Evolutionary conservation across 208 protist species (phyloP).

Genomic region (Crithidia acanthocephali): DNA sequence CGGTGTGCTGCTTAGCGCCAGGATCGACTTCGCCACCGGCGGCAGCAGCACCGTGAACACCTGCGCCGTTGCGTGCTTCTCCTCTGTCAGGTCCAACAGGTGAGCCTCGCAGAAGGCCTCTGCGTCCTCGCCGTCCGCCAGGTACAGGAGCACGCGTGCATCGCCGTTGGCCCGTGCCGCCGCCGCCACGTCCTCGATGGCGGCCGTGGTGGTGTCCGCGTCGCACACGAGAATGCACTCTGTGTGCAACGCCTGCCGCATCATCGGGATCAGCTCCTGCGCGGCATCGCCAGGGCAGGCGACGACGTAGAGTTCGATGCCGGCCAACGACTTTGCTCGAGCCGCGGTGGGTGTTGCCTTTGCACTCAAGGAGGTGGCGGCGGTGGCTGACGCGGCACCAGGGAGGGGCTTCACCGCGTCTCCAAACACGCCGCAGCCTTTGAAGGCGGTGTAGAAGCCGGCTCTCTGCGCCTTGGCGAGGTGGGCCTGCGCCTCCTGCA

Average conservation of each 20-base stretch:
- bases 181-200: constrained; percentile 14
- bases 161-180: constrained; percentile 16
- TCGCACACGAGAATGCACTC: constrained; percentile 23
- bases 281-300: constrained; percentile 42
- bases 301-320: constrained; percentile 49
- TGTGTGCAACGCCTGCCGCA: constrained; percentile 22
- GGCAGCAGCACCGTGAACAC: constrained; percentile 50
- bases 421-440: constrained; percentile 76
- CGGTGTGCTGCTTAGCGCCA: background rate
- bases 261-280: constrained; percentile 14
- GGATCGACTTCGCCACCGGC: constrained; percentile 21
- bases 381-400: background rate
- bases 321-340: constrained; percentile 28
- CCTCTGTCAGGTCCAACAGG: constrained; percentile 44
- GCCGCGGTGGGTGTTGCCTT: background rate
- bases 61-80: constrained; percentile 38
- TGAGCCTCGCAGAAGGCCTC: constrained; percentile 49
- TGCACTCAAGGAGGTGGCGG: background rate
- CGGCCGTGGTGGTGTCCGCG: constrained; percentile 21
- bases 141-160: constrained; percentile 25
- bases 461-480: constrained; percentile 49
- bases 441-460: constrained; percentile 61
- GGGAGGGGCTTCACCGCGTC: constrained; percentile 40
- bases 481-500: constrained; percentile 46
- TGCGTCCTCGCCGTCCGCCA: constrained; percentile 32